Evolutionary conservation across 805 yeast genomes (phyloP), one percentile per base, ranked within the genome.

Genomic region (Tetrapisispora taiwanensis): DNA sequence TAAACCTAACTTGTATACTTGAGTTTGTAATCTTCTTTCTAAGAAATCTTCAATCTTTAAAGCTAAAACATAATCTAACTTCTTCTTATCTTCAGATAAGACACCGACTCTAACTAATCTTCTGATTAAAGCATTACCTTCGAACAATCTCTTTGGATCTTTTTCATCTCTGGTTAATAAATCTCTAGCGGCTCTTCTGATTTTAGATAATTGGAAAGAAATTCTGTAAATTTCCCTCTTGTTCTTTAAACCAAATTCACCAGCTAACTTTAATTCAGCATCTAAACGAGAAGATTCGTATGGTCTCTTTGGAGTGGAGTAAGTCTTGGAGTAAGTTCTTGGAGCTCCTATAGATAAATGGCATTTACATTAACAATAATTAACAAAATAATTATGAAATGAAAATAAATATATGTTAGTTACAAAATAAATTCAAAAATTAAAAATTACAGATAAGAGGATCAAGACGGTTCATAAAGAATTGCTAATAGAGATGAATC

Each of bases 131-230:
- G 98, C 98, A 72, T 92, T 92, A 85, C 98, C 98, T 78, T 92
- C 98, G 81, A 92, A 92, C 69, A 92, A 84, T 80, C 98, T 88
- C 87, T 89, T 92, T 83, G 95, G 97, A 76, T 92, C 98, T 83
- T 92, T 92, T 81, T 92, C 98, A 69, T 92, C 98, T 80, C 96
- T 88, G 80, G 98, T 92, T 75, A 92, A 83, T 68, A 92, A 79
- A 70, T 92, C 97, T 84, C 98, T 95, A 70, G 98, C 98, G 73
- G 98, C 98, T 80, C 98, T 88, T 80, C 98, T 89, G 72, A 92
- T 90, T 83, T 92, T 92, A 56, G 98, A 92, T 69, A 92, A 85
- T 79, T 92, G 97, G 82, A 84, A 86, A 73, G 94, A 94, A 72
- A 92, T 89, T 84, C 98, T 88, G 95, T 92, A 92, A 74, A 92